A percentile compares a stretch with the other conserved stretches of the same genome.
phyloP scores from a whole-genome alignment of 345 rosid species.

The sweet orange (Citrus sinensis) region DNA sequence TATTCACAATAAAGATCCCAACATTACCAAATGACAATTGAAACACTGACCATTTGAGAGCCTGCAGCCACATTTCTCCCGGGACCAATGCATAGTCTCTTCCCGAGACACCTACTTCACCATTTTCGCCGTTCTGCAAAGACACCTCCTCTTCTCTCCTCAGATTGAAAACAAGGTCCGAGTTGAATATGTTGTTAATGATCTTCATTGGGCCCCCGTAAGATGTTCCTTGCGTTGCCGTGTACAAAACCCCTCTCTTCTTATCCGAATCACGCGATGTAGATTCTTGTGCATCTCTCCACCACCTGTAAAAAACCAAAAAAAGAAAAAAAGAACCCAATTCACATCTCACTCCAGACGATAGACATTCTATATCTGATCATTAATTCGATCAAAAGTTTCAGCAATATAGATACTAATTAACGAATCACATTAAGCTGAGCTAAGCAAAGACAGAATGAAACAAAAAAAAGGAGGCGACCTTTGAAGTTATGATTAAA shows the following conservation, averaged over 20 bases:
- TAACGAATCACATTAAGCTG: conserved; percentile 1
- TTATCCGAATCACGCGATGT: conserved; percentile 40
- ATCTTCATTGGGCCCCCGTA: conserved; percentile 91
- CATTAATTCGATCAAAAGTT: not conserved
- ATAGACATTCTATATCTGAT: not conserved
- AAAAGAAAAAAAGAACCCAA: conserved; percentile 6
- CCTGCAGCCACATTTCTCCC: conserved; percentile 93
- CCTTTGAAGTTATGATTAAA: not conserved
- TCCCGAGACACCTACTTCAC: conserved; percentile 80
- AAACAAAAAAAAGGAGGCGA: not conserved
- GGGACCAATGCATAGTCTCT: conserved; percentile 91
- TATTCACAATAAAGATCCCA: not conserved
- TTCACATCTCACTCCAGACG: not conserved
- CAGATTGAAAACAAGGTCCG: conserved; percentile 75
- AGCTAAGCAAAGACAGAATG: not conserved
- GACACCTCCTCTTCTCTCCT: conserved; percentile 61
- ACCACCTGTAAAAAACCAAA: conserved; percentile 58
- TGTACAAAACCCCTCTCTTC: conserved; percentile 63
- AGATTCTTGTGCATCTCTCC: conserved; percentile 79
- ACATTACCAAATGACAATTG: not conserved
- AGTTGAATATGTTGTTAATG: conserved; percentile 78
- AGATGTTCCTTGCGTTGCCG: conserved; percentile 57
- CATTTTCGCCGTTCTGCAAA: conserved; percentile 45
- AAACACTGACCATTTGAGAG: conserved; percentile 73
- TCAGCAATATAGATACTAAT: conserved; percentile 11